Base-by-base conservation (phyloP, 2,329 filamentous ascomycete species). In the Blastomyces gilchristii region DNA sequence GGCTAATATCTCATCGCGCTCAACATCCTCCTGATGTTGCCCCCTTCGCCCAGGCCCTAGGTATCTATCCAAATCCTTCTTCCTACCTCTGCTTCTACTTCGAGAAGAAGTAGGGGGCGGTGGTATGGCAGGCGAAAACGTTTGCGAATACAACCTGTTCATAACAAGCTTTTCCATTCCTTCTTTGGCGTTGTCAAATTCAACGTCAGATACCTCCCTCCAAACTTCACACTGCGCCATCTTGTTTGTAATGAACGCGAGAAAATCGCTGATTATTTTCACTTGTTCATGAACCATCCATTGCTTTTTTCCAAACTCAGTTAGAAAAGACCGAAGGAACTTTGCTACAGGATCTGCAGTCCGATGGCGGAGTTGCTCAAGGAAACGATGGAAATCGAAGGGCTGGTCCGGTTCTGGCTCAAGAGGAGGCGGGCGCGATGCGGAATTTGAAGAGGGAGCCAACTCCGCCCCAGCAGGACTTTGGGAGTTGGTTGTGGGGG, bases 211-310 rank as follows among this genome's bases (percentile, higher is more conserved):
- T 0, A 97, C 90, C 43, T 94, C 90, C 63, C 90, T 86, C 94
- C 94, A 99, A 2, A 99, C 91, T 66, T 99, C 94, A 72, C 94
- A 99, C 67, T 91, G 84, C 16, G 88, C 91, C 95, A 99, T 99
- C 79, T 97, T 97, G 77, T 96, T 96, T 62, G 90, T 89, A 67
- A 99, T 99, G 71, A 99, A 99, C 54, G 91, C 87, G 58, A 99
- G 80, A 69, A 99, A 99, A 74, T 99, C 95, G 68, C 90, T 86
- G 65, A 99, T 96, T 66, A 99, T 97, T 78, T 99, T 99, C 73
- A 97, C 94, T 75, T 99, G 94, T 77, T 99, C 94, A 73, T 99
- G 94, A 7, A 97, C 94, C 90, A 96, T 96, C 94, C 94, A 99
- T 76, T 97, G 94, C 69, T 92, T 90, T 79, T 97, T 99, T 45